Evolutionary conservation across 345 rosid species (phyloP).

Genomic region (Heritiera fomes): DNA sequence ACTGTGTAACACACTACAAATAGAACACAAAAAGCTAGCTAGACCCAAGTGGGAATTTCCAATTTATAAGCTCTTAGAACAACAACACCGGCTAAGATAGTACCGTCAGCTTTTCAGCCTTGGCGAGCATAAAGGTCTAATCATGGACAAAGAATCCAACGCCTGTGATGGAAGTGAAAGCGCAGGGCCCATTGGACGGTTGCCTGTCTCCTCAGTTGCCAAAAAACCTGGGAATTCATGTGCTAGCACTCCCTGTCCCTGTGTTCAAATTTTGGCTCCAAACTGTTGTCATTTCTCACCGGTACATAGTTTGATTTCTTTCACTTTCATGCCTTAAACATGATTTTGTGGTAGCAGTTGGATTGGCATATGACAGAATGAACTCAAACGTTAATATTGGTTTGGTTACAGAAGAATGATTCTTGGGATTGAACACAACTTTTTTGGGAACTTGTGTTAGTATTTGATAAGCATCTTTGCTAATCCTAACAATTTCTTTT

Average conservation of each 20-base stretch:
- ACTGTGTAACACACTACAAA: no score
- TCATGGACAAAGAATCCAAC: constrained; percentile 32
- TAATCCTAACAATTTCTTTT: neutral
- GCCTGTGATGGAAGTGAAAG: neutral
- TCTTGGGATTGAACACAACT: neutral
- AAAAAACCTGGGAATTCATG: neutral
- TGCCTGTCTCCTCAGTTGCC: neutral
- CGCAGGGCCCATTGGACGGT: neutral
- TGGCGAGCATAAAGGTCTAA: constrained; percentile 26
- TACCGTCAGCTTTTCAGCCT: constrained; percentile 27
- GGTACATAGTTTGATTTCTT: no score
- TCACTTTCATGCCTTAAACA: neutral
- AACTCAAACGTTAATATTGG: neutral
- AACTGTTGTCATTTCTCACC: no score
- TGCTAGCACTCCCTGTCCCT: no score
- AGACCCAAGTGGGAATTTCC: no score
- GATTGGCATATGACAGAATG: neutral
- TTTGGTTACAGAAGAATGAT: neutral
- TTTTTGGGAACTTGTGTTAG: constrained; percentile 6
- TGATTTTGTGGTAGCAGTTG: neutral
- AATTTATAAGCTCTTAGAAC: no score
- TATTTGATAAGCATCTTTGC: neutral
- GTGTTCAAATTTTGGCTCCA: no score
- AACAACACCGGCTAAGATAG: neutral
- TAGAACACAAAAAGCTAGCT: no score